Evolutionary conservation across 768 basidiomycete species (phyloP), one percentile per base, ranked within the genome.

Genomic region (Obba rivulosa): DNA sequence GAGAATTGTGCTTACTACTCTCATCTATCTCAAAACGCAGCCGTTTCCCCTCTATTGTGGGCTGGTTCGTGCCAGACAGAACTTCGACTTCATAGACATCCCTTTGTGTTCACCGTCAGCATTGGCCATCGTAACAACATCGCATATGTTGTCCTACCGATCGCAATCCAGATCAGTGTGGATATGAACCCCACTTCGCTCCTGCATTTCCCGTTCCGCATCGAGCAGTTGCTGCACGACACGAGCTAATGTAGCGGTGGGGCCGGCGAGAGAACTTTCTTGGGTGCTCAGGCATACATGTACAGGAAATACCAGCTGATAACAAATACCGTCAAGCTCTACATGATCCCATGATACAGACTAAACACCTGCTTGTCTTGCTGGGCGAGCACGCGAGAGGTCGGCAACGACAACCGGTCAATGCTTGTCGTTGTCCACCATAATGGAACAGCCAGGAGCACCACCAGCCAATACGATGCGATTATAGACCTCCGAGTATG

Each of bases 341-440:
- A 25, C n/a, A 20, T 8, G 21, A 34, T 10, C 21, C 13, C 34
- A 3, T 34, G 8, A 20, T 41, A 14, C 23, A 20, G 23, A 17
- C 17, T 39, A 18, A 52, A 61, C 39, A 47, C 62, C 64, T 49
- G 60, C 38, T 50, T 69, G 72, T 41, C 67, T 63, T 37, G 77
- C 70, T 56, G 74, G 5, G 74, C 71, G 35, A 64, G 63, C 28
- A 93, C 82, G 18, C 79, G 76, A 37, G 68, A 65, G 8, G 74
- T 69, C 1, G 94, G 91, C 11, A 96, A 70, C 0, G 84, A 70
- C 14, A 87, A 73, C 22, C 94, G 80, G 60, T 93, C 78, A 23
- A 98, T 95, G 54, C 87, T 88, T 4, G 96, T 98, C 22, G 87
- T 84, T 43, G 73, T 75, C 92, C 92, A 97, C 96, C 96, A 99